Base-by-base conservation (phyloP, 331 rosid species). In the Phaseolus coccineus region DNA sequence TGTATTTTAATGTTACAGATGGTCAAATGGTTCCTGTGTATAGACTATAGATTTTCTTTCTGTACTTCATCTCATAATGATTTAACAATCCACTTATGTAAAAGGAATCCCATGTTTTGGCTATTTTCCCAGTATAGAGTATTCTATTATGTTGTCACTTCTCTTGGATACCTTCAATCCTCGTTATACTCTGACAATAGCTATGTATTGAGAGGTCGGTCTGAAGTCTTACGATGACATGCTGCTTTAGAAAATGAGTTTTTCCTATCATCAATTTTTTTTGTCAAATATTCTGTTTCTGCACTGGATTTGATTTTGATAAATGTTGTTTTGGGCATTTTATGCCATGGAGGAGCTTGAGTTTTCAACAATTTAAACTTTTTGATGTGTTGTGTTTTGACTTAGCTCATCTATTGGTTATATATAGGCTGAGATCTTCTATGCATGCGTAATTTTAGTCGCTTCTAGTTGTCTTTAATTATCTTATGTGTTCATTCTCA, bases 401-500 rank as follows among this genome's bases (percentile, higher is more conserved):
- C 61, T 61, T 30, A 7, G 51, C 68, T 69, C 15, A 6, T 77
- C 65, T 73, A 66, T 67, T 58, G 8, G 16, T 73, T 75, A 16
- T 57, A 30, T 51, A 25, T 11, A 8, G 15, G 51, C 28, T 56
- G 64, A 76, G 27, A 16, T 30, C 19, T 63, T 81, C 46, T 77
- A 16, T 74, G 78, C 71, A 44, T 77, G 83, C 30, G 55, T 69
- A 28, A 7, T 22, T 22, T 31, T 64, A 65, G 9, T 33, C 82
- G 73, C 83, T 81, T 80, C 61, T 53, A 6, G 39, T 35, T 11
- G 40, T 83, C 70, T 39, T 25, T 61, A 55, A 63, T 66, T 71
- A 71, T 53, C 63, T 79, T 67, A 10, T 79, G 76, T 14, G 71
- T 51, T 81, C 28, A 12, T 75, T 82, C 57, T 77, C 63, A 69